Conservation (phyloP, 768 basidiomycete genomes). For the Tricholoma terreum region DNA sequence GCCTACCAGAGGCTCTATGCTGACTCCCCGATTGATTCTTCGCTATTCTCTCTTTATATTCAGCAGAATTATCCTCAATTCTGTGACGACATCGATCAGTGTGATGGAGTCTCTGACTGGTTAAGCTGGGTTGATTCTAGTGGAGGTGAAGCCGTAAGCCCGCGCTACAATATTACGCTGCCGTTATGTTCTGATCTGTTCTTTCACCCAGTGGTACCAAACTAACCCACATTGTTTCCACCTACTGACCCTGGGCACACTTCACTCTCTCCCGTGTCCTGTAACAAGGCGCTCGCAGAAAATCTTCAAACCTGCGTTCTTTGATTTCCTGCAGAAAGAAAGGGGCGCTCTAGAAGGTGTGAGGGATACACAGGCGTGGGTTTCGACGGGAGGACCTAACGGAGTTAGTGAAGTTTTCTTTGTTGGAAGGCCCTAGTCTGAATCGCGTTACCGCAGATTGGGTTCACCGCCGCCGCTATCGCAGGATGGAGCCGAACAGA, state of each 20-base stretch:
- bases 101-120: conserved; percentile 65
- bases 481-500: conserved; percentile 47
- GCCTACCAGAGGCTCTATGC: conserved; percentile 64
- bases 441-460: conserved; percentile 9
- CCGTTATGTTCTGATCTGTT: not conserved
- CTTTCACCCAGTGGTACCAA: conserved; percentile 52
- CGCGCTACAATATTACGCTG: not conserved
- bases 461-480: conserved; percentile 16
- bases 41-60: conserved; percentile 82
- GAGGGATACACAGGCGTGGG: conserved; percentile 56
- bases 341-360: conserved; percentile 61
- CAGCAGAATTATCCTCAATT: conserved; percentile 94
- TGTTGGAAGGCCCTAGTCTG: not conserved
- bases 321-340: conserved; percentile 55
- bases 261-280: conserved; percentile 87
- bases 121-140: conserved; percentile 75
- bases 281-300: conserved; percentile 79
- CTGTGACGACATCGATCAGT: conserved; percentile 74
- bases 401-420: conserved; percentile 1
- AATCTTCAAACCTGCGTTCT: conserved; percentile 84
- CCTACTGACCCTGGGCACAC: conserved; percentile 70
- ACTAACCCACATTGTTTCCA: conserved; percentile 87
- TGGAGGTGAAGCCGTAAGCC: conserved; percentile 57
- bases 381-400: conserved; percentile 31
- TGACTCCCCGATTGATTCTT: conserved; percentile 88